phyloP scores from a whole-genome alignment of 306 rosid species.

The Quercus aquifolioides region DNA sequence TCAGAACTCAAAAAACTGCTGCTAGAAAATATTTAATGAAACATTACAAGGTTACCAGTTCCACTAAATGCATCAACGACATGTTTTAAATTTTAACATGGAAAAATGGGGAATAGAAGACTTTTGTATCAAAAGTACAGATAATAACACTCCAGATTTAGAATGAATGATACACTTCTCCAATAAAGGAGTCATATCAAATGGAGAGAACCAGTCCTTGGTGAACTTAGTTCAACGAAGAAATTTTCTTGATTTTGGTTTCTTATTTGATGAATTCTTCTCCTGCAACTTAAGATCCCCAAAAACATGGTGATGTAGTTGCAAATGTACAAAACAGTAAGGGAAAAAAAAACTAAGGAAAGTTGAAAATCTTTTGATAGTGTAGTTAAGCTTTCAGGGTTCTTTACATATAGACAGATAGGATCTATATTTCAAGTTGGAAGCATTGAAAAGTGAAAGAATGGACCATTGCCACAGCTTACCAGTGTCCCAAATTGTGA shows the following conservation, averaged over 20 bases:
- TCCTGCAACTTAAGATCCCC: not conserved
- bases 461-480: slow-evolving; percentile 3
- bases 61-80: not conserved
- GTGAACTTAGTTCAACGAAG: not conserved
- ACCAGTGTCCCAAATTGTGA: slow-evolving; percentile 99
- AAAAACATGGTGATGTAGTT: not conserved
- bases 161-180: not conserved
- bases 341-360: not conserved
- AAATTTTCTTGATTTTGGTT: not conserved
- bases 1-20: not conserved
- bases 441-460: not conserved
- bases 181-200: not conserved
- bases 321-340: not conserved
- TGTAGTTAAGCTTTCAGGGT: not conserved
- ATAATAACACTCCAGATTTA: not conserved
- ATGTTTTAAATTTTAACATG: not conserved
- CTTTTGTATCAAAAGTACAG: not conserved
- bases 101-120: not conserved
- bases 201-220: not conserved
- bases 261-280: not conserved
- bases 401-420: not conserved
- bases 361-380: not conserved
- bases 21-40: not conserved
- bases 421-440: not conserved
- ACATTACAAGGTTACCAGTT: not conserved